These are phyloP conservation scores for Candida morakotiae DNA, from an alignment of 805 yeast species.

Conservation along the genomic window DNA sequence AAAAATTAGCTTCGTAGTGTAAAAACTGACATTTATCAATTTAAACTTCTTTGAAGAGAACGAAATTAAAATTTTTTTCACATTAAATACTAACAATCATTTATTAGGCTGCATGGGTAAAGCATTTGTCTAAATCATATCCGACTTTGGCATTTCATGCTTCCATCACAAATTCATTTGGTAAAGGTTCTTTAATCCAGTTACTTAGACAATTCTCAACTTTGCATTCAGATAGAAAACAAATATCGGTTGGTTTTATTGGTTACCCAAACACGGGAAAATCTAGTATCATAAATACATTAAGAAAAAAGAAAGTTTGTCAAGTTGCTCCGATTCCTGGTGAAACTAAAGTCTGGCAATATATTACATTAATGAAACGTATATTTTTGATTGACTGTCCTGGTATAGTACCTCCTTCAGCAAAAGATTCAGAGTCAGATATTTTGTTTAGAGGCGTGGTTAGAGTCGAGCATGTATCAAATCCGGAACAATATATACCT, in stretches of 20 bases:
- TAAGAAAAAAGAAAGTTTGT: conserved; percentile 93
- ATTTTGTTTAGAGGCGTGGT: conserved; percentile 95
- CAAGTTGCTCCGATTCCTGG: conserved; percentile 98
- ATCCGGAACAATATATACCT: conserved; percentile 94
- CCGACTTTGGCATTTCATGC: conserved; percentile 99
- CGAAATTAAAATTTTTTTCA: background rate
- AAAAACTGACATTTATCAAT: conserved; percentile 62
- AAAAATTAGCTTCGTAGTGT: conserved; percentile 73
- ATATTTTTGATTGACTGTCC: conserved; percentile 97
- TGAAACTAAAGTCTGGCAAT: conserved; percentile 99
- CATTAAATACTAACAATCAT: conserved; percentile 15
- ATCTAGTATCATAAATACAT: conserved; percentile 90
- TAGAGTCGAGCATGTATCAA: conserved; percentile 94
- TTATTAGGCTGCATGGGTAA: conserved; percentile 95
- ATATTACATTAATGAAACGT: conserved; percentile 93
- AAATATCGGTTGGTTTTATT: conserved; percentile 93
- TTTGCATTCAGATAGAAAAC: conserved; percentile 88
- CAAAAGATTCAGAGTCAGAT: conserved; percentile 86
- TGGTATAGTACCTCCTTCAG: conserved; percentile 95
- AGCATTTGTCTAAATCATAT: conserved; percentile 81
- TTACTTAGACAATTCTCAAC: conserved; percentile 88
- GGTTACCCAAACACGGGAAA: conserved; percentile 99
- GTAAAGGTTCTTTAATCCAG: conserved; percentile 95
- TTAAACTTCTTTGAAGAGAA: no score
- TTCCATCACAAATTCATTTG: conserved; percentile 93